These are phyloP conservation scores for Saprolegnia diclina DNA, from an alignment of 352 stramenopile genomes.

Conservation along the genomic window DNA sequence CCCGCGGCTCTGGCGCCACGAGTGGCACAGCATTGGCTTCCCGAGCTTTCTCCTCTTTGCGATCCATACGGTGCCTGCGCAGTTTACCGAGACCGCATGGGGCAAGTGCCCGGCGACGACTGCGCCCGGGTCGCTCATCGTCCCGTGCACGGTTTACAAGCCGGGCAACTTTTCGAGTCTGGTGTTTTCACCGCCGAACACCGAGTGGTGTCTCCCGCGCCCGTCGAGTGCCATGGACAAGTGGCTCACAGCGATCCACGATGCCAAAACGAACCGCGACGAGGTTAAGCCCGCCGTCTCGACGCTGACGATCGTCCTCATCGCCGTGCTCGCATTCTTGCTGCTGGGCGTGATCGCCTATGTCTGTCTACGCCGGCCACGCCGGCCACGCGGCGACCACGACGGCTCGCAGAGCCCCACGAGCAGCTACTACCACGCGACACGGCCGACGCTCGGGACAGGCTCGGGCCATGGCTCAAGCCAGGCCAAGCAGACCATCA, in stretches of 20 bases:
- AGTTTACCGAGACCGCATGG: constrained; percentile 5
- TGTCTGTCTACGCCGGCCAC: background rate
- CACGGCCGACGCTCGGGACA: background rate
- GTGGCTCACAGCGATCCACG: constrained; percentile 10
- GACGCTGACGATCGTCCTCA: background rate
- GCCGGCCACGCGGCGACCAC: background rate
- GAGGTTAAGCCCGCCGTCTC: background rate
- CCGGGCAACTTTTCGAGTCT: background rate
- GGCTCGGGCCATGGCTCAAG: background rate
- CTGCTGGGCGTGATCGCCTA: background rate
- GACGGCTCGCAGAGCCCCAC: background rate
- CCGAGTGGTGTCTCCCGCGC: background rate
- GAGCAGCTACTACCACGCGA: constrained; percentile 5
- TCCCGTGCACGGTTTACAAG: constrained; percentile 13
- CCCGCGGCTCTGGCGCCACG: background rate
- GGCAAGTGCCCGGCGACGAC: constrained; percentile 5
- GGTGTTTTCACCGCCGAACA: background rate
- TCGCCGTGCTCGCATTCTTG: background rate
- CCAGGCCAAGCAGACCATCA: constrained; percentile 5
- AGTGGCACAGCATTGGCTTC: constrained; percentile 8
- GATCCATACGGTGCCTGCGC: constrained; percentile 15
- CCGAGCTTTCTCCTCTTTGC: constrained; percentile 12
- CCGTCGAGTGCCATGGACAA: constrained; percentile 2
- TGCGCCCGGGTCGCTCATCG: constrained; percentile 1
- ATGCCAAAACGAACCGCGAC: background rate